phyloP scores from a whole-genome alignment of 176 grass and related monocot species.

The Oryza nivara region DNA sequence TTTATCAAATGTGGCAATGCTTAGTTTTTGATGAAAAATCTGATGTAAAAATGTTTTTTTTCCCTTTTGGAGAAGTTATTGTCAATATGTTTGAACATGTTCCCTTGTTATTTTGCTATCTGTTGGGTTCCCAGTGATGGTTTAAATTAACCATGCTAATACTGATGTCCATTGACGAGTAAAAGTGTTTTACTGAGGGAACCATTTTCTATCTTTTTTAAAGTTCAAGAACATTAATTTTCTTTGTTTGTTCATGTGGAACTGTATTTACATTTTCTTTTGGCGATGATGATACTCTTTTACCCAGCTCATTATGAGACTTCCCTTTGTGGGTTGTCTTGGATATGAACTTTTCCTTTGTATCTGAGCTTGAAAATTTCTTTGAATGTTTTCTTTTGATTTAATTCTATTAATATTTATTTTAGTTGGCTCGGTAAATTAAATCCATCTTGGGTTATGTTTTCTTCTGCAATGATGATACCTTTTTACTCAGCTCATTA shows the following conservation, averaged over 20 bases:
- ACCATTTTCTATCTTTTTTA: slow-evolving; percentile 9
- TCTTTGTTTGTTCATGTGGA: neutral
- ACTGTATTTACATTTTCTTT: neutral
- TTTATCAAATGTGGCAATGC: no score
- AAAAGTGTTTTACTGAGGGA: slow-evolving; percentile 65
- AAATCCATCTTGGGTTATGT: neutral
- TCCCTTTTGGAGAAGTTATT: neutral
- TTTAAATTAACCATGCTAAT: slow-evolving; percentile 82
- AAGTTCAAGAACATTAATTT: neutral
- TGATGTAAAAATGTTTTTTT: neutral
- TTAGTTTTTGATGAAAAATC: neutral
- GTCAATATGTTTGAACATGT: neutral
- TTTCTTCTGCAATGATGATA: slow-evolving; percentile 45
- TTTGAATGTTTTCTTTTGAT: neutral
- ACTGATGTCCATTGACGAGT: slow-evolving; percentile 60
- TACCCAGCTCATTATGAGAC: slow-evolving; percentile 97
- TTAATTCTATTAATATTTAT: neutral
- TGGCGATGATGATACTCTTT: slow-evolving; percentile 44
- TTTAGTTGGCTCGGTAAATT: neutral
- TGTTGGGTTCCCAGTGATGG: slow-evolving; percentile 65
- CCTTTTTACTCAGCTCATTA: slow-evolving; percentile 67
- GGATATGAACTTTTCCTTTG: slow-evolving; percentile 56
- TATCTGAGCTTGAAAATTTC: slow-evolving; percentile 53
- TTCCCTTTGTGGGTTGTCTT: slow-evolving; percentile 62
- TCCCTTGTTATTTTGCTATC: neutral